Base-by-base conservation (phyloP, 164 flowering plant species). In the Dillenia turbinata region DNA sequence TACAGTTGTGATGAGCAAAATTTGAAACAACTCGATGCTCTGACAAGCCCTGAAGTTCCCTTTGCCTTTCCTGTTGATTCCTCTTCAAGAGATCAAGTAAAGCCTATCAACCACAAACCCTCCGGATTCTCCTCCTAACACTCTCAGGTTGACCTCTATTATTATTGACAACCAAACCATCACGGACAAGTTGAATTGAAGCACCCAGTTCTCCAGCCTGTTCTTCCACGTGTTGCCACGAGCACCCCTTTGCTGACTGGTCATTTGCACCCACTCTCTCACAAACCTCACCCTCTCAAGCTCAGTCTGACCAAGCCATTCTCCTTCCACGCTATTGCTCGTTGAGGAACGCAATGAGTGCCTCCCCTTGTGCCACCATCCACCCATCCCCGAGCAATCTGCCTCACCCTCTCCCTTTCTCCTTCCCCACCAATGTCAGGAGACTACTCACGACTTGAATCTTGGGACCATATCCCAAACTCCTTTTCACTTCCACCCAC, bases 1-100 rank as follows among this genome's bases (percentile, higher is more conserved):
- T 92, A 26, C 99, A 92, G 66, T 90, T 92, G 52, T 97, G 92
- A 64, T 88, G 85, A 72, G 94, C 77, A 71, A 95, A 95, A 49
- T 78, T 73, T 56, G 97, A 83, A 54, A 95, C 99, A 58, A 88
- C 85, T 19, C 75, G 79, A 67, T 73, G 78, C 79, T 80, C 84
- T 73, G 69, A 66, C 77, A 95, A 69, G 47, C 66, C 77, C 69
- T 88, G 88, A 59, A 95, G 80, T 74, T 95, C 99, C 69, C 70
- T 65, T 70, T 81, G 84, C 68, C 96, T 83, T 70, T 95, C 94
- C 66, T 66, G 75, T 69, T 85, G 90, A 65, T 81, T 82, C 73
- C 84, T 87, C 69, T 72, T 73, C 43, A 95, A 69, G 81, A 95
- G 79, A 75, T 95, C 97, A 52, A 90, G 78, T 57, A 95, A 60